These are phyloP conservation scores for Suillus brevipes DNA, from an alignment of 768 basidiomycete genomes.

Conservation along the genomic window DNA sequence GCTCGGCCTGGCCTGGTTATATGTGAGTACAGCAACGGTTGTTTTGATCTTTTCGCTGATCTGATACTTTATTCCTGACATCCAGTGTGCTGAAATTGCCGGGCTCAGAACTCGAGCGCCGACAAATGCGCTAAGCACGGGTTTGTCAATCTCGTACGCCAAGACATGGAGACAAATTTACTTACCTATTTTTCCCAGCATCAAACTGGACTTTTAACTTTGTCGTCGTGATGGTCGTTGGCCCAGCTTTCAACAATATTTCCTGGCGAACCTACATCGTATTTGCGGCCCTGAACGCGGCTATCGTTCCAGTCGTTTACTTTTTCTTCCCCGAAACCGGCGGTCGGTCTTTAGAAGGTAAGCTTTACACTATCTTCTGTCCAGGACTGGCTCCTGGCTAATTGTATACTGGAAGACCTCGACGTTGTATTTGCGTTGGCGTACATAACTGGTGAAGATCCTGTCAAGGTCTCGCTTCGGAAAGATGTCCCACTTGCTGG, in stretches of 20 bases:
- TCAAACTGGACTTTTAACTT: conserved; percentile 18
- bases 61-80: not conserved
- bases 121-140: conserved; percentile 33
- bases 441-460: conserved; percentile 34
- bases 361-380: not conserved
- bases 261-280: conserved; percentile 15
- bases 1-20: conserved; percentile 40
- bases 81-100: conserved; percentile 32
- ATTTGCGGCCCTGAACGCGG: conserved; percentile 11
- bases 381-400: not conserved
- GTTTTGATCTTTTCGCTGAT: conserved; percentile 1
- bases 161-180: not conserved
- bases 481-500: conserved; percentile 35
- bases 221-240: conserved; percentile 16
- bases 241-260: conserved; percentile 16
- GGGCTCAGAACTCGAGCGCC: conserved; percentile 30
- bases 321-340: conserved; percentile 16
- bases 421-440: conserved; percentile 38
- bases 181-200: conserved; percentile 3
- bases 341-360: conserved; percentile 15
- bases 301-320: conserved; percentile 11
- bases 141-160: conserved; percentile 2
- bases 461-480: conserved; percentile 34
- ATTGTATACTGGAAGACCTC: conserved; percentile 22
- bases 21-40: conserved; percentile 10